Percentiles rank a stretch among this genome's conserved stretches.
phyloP scores from a whole-genome alignment of 345 rosid genomes.

The Hypericum androsaemum region DNA sequence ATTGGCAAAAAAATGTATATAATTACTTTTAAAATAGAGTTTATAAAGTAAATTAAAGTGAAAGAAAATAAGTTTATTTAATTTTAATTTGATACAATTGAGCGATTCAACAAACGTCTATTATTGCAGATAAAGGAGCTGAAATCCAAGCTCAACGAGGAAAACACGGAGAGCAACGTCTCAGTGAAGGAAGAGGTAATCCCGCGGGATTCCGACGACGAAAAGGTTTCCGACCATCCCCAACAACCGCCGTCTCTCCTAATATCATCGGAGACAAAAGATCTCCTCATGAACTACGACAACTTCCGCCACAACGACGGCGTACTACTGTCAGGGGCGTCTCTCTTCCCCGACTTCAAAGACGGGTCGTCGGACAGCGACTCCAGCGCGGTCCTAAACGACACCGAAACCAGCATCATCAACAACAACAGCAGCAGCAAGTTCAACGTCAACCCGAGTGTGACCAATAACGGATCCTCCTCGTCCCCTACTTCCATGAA shows the following conservation, averaged over 20 bases:
- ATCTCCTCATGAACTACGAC: slow-evolving; percentile 28
- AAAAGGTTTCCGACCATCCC: slow-evolving; percentile 13
- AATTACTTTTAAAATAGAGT: background rate
- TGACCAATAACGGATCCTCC: background rate
- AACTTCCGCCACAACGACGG: slow-evolving; percentile 25
- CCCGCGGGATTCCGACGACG: slow-evolving; percentile 24
- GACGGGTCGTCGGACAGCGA: slow-evolving; percentile 90
- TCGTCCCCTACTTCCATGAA: slow-evolving; percentile 10
- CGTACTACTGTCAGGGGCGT: slow-evolving; percentile 4
- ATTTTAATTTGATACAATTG: background rate
- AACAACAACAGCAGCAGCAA: background rate
- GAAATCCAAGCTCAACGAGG: slow-evolving; percentile 56
- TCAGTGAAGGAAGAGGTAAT: slow-evolving; percentile 58
- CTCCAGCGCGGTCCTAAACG: slow-evolving; percentile 74
- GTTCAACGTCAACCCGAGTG: too few species aligned
- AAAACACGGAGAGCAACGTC: slow-evolving; percentile 44
- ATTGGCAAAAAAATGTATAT: background rate
- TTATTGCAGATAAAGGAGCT: slow-evolving; percentile 55
- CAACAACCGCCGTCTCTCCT: slow-evolving; percentile 20
- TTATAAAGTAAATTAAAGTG: background rate
- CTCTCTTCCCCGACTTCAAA: slow-evolving; percentile 40
- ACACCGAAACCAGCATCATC: slow-evolving; percentile 12
- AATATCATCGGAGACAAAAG: slow-evolving; percentile 18
- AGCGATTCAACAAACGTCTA: background rate
- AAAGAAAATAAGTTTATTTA: background rate